These are phyloP conservation scores for Microascus cirrosus DNA, from an alignment of 2,329 filamentous ascomycete genomes.

Conservation along the genomic window DNA sequence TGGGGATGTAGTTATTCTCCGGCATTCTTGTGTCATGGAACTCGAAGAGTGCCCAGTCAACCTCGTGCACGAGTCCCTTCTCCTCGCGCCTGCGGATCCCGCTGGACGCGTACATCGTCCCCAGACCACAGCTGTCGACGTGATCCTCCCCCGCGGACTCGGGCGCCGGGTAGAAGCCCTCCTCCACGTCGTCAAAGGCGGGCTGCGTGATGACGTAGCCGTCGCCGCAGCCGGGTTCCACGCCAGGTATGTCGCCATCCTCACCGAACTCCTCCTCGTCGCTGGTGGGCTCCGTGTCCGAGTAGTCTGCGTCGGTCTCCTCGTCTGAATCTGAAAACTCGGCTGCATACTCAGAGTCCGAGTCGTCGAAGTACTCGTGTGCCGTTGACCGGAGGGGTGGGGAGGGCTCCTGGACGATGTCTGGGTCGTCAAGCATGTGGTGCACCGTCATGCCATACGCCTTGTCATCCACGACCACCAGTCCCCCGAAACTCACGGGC, in stretches of 20 bases:
- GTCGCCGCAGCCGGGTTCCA: slow-evolving; percentile 63
- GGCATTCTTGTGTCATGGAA: slow-evolving; percentile 64
- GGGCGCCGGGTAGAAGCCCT: slow-evolving; percentile 68
- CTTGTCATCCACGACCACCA: slow-evolving; percentile 74
- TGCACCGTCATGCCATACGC: slow-evolving; percentile 94
- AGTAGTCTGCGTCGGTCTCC: slow-evolving; percentile 38
- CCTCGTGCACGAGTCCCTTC: slow-evolving; percentile 70
- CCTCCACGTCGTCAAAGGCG: slow-evolving; percentile 75
- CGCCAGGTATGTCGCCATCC: slow-evolving; percentile 66
- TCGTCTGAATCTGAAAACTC: slow-evolving; percentile 48
- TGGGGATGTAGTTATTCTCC: slow-evolving; percentile 57
- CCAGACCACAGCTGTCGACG: slow-evolving; percentile 67
- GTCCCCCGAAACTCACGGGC: slow-evolving; percentile 81
- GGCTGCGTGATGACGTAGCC: slow-evolving; percentile 82
- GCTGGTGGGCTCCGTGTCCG: slow-evolving; percentile 40
- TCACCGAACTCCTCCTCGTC: slow-evolving; percentile 43
- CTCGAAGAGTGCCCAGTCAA: slow-evolving; percentile 89
- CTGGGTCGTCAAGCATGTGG: slow-evolving; percentile 78
- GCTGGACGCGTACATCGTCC: slow-evolving; percentile 79
- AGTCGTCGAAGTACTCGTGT: slow-evolving; percentile 16
- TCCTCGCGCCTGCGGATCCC: slow-evolving; percentile 69
- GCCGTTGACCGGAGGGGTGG: slow-evolving; percentile 4
- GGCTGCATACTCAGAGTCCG: slow-evolving; percentile 44
- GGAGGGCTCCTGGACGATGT: slow-evolving; percentile 16
- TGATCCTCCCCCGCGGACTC: slow-evolving; percentile 71